phyloP scores from a whole-genome alignment of 352 stramenopile species.

The Aphanomyces astaci region DNA sequence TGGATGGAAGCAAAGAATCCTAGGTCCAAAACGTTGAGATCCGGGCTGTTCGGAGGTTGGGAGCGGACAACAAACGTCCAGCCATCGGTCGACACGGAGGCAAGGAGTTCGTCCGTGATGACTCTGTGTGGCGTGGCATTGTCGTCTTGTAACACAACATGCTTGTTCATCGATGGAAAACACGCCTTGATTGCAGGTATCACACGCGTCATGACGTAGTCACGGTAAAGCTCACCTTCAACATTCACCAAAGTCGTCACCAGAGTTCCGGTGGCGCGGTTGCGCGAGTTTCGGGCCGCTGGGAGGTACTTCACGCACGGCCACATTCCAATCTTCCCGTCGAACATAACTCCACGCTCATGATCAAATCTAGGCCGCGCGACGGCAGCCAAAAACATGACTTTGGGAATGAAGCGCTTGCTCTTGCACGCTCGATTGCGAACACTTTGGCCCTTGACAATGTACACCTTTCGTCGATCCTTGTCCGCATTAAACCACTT shows the following conservation, averaged over 20 bases:
- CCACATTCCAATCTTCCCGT: constrained; percentile 32
- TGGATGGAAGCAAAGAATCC: constrained; percentile 30
- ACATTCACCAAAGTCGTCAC: constrained; percentile 25
- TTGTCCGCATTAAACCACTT: constrained; percentile 11
- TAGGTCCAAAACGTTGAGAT: constrained; percentile 31
- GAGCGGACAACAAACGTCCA: constrained; percentile 27
- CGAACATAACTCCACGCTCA: constrained; percentile 5
- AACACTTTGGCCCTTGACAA: constrained; percentile 17
- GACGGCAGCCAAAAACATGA: constrained; percentile 29
- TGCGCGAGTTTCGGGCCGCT: constrained; percentile 23
- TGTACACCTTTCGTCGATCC: constrained; percentile 19
- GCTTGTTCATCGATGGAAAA: constrained; percentile 4
- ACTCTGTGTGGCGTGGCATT: constrained; percentile 25
- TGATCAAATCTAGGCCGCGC: background rate
- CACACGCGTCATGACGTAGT: constrained; percentile 24
- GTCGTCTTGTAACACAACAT: constrained; percentile 27
- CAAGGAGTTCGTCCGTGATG: constrained; percentile 23
- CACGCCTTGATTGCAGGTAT: constrained; percentile 28
- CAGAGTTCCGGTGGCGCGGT: constrained; percentile 15
- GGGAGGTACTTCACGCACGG: constrained; percentile 19
- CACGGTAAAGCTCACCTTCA: constrained; percentile 22
- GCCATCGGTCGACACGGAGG: constrained; percentile 5
- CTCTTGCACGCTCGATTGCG: constrained; percentile 11
- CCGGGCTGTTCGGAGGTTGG: constrained; percentile 29
- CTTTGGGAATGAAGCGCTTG: constrained; percentile 32